These are phyloP conservation scores for Circinella minor DNA, from an alignment of 371 early-diverging fungal species.

Conservation along the genomic window DNA sequence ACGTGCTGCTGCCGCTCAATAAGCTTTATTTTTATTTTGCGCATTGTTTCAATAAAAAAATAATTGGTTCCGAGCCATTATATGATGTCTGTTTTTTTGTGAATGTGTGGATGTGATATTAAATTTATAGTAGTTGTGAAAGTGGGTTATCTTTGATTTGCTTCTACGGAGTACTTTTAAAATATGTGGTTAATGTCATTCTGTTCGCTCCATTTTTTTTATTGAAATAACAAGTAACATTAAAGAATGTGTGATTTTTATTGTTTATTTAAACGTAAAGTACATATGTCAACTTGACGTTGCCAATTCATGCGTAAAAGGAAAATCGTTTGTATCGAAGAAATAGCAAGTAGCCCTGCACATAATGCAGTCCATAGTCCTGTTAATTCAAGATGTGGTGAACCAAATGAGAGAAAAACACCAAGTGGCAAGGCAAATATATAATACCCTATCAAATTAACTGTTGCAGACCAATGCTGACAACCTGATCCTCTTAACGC, in stretches of 20 bases:
- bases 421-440: slow-evolving; percentile 67
- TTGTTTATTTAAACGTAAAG: neutral
- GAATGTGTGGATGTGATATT: neutral
- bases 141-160: too few species aligned
- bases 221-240: too few species aligned
- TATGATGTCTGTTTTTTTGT: neutral
- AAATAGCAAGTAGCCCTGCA: slow-evolving; percentile 35
- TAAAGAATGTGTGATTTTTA: neutral
- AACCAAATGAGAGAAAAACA: slow-evolving; percentile 52
- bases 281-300: neutral
- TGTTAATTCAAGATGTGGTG: slow-evolving; percentile 41
- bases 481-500: slow-evolving; percentile 65
- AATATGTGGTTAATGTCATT: neutral
- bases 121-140: too few species aligned
- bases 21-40: slow-evolving; percentile 11
- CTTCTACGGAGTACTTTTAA: too few species aligned
- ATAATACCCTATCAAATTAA: slow-evolving; percentile 59
- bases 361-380: slow-evolving; percentile 71
- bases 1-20: slow-evolving; percentile 60
- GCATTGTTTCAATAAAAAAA: slow-evolving; percentile 5
- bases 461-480: slow-evolving; percentile 62
- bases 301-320: slow-evolving; percentile 6
- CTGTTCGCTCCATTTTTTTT: neutral
- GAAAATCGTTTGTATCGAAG: neutral
- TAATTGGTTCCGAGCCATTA: slow-evolving; percentile 7